These are phyloP conservation scores for Eustoma russellianum DNA, from an alignment of 257 asterid species.

Conservation along the genomic window DNA sequence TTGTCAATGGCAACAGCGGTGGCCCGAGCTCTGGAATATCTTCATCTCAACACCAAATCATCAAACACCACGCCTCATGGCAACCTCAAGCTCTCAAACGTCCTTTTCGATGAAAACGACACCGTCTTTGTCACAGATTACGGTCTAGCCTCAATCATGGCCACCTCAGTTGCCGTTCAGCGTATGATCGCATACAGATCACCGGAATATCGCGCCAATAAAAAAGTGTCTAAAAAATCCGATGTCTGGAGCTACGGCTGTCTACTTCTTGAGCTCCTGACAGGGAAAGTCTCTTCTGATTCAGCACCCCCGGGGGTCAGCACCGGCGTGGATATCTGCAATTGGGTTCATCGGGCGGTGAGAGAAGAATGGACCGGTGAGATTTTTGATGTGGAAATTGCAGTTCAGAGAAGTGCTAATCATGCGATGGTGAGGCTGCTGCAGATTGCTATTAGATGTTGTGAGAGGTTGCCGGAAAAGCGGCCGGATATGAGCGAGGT, in stretches of 20 bases:
- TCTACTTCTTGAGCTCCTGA: conserved; percentile 57
- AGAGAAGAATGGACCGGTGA: conserved; percentile 96
- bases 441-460: conserved; percentile 58
- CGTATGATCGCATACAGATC: conserved; percentile 52
- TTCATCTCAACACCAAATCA: conserved; percentile 37
- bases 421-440: conserved; percentile 53
- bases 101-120: conserved; percentile 45
- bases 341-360: conserved; percentile 75
- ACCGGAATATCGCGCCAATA: conserved; percentile 49
- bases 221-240: conserved; percentile 43
- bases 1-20: conserved; percentile 46
- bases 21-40: conserved; percentile 50
- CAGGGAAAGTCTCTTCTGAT: conserved; percentile 47
- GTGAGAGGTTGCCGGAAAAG: conserved; percentile 53
- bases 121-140: conserved; percentile 45
- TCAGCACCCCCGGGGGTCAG: conserved; percentile 45
- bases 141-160: conserved; percentile 46
- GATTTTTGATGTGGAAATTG: conserved; percentile 70
- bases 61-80: conserved; percentile 51
- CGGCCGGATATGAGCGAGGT: conserved; percentile 56
- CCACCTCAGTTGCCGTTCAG: conserved; percentile 43
- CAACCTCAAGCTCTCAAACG: conserved; percentile 58
- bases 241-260: conserved; percentile 83
- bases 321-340: conserved; percentile 50
- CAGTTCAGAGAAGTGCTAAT: conserved; percentile 53